A percentile compares a stretch with the other conserved stretches of the same genome.
phyloP scores from a whole-genome alignment of 1,284 basidiomycete species.

The Marasmius tenuissimus region DNA sequence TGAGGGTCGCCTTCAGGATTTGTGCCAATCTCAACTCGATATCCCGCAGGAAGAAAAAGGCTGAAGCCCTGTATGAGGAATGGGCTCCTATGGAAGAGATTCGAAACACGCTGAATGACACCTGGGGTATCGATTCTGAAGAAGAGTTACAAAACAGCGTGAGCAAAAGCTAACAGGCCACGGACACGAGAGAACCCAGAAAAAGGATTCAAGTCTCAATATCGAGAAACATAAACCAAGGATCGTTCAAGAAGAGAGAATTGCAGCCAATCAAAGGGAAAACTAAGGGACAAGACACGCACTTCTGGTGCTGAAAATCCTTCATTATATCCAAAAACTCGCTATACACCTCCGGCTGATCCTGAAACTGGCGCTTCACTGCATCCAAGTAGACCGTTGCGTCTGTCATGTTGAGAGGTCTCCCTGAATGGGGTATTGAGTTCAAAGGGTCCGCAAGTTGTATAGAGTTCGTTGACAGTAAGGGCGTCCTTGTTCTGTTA shows the following conservation, averaged over 20 bases:
- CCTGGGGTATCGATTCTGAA: constrained; percentile 96
- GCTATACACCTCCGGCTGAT: constrained; percentile 96
- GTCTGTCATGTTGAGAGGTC: constrained; percentile 82
- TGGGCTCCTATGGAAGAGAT: constrained; percentile 93
- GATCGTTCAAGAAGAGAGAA: too few relatives aligned
- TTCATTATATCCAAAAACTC: constrained; percentile 99
- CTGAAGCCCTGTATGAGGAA: constrained; percentile 98
- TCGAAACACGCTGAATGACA: constrained; percentile 96
- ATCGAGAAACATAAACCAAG: background rate
- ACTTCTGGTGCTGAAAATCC: constrained; percentile 96
- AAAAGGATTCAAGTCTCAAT: constrained; percentile 1
- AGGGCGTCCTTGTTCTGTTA: background rate
- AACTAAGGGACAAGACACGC: too few relatives aligned
- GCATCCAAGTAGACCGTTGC: constrained; percentile 97
- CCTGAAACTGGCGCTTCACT: constrained; percentile 91
- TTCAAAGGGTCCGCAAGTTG: background rate
- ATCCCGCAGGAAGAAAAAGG: constrained; percentile 95
- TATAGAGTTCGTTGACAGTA: background rate
- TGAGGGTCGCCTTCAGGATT: constrained; percentile 77
- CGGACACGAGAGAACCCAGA: background rate
- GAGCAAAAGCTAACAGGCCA: background rate
- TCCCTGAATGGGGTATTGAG: constrained; percentile 28
- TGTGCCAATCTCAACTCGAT: constrained; percentile 90
- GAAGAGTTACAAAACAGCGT: background rate
- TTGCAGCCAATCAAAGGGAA: too few relatives aligned